These are phyloP conservation scores for Pseudevernia furfuracea DNA, from an alignment of 495 filamentous ascomycete genomes.

Conservation along the genomic window DNA sequence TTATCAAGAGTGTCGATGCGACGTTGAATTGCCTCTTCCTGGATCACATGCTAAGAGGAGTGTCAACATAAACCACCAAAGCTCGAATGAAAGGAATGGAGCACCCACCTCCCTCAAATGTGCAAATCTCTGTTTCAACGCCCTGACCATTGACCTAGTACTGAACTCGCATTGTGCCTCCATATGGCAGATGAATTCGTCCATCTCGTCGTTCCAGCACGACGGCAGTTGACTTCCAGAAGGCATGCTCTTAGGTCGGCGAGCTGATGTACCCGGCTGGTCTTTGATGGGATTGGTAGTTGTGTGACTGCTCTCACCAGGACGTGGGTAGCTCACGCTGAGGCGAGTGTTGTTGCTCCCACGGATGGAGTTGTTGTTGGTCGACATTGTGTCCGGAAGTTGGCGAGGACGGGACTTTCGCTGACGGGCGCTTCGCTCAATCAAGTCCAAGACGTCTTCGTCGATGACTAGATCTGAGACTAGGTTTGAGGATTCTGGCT, in stretches of 20 bases:
- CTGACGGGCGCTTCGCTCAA: not conserved
- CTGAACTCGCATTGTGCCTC: conserved; percentile 16
- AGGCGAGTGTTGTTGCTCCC: not conserved
- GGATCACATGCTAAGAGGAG: conserved; percentile 3
- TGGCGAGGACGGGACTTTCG: not conserved
- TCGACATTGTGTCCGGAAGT: not conserved
- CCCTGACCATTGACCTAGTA: conserved; percentile 2
- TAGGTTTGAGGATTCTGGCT: not conserved
- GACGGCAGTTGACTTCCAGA: conserved; percentile 9
- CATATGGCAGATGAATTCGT: conserved; percentile 18
- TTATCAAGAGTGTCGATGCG: conserved; percentile 18
- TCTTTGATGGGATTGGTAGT: not conserved
- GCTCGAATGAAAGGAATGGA: not conserved
- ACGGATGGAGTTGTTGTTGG: not conserved
- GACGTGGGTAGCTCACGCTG: not conserved
- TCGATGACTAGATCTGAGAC: not conserved
- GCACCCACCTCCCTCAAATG: conserved; percentile 5
- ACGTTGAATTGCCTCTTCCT: conserved; percentile 11
- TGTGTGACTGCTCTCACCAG: not conserved
- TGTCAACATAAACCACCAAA: not conserved
- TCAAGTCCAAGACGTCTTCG: not conserved
- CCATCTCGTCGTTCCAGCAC: conserved; percentile 21
- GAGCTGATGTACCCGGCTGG: not conserved
- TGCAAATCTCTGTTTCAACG: conserved; percentile 17
- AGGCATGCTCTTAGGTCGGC: conserved; percentile 3